A percentile compares a stretch with the other conserved stretches of the same genome.
phyloP scores from a whole-genome alignment of 768 basidiomycete genomes.

The Coprinopsis cinerea region DNA sequence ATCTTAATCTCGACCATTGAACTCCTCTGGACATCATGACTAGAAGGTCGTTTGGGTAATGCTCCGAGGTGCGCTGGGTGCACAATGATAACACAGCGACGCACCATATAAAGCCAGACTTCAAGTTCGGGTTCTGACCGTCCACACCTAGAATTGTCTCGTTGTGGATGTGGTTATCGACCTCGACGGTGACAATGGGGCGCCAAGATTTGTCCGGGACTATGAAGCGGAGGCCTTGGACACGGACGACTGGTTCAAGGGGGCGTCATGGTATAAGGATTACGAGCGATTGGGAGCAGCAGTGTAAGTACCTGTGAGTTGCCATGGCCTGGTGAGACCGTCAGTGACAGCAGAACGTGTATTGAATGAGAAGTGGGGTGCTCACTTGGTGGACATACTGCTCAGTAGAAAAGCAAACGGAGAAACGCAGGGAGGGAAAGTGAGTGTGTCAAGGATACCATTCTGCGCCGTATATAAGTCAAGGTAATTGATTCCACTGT shows the following conservation, averaged over 20 bases:
- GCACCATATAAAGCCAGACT: slow-evolving; percentile 47
- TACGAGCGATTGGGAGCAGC: not conserved
- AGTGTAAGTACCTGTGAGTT: not conserved
- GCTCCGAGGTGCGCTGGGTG: not conserved
- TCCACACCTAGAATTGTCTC: slow-evolving; percentile 60
- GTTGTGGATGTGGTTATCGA: slow-evolving; percentile 45
- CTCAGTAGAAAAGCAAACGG: too few relatives aligned
- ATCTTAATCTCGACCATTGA: slow-evolving; percentile 49
- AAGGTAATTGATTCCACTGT: too few relatives aligned
- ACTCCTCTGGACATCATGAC: slow-evolving; percentile 30
- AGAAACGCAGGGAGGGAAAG: too few relatives aligned
- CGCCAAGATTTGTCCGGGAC: slow-evolving; percentile 62
- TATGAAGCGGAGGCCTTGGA: slow-evolving; percentile 41
- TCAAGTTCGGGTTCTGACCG: slow-evolving; percentile 66
- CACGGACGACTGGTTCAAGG: slow-evolving; percentile 29
- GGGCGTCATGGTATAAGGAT: not conserved
- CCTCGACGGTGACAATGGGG: slow-evolving; percentile 54
- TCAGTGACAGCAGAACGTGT: too few relatives aligned
- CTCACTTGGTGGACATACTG: too few relatives aligned
- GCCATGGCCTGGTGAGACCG: not conserved
- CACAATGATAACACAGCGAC: slow-evolving; percentile 13
- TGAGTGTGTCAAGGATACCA: too few relatives aligned
- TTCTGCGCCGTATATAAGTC: too few relatives aligned
- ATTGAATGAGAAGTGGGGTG: too few relatives aligned
- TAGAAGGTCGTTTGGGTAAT: slow-evolving; percentile 16